A percentile compares a stretch with the other conserved stretches of the same genome.
Conservation (phyloP, 2,329 filamentous ascomycete species). For the Emericellopsis cladophorae region DNA sequence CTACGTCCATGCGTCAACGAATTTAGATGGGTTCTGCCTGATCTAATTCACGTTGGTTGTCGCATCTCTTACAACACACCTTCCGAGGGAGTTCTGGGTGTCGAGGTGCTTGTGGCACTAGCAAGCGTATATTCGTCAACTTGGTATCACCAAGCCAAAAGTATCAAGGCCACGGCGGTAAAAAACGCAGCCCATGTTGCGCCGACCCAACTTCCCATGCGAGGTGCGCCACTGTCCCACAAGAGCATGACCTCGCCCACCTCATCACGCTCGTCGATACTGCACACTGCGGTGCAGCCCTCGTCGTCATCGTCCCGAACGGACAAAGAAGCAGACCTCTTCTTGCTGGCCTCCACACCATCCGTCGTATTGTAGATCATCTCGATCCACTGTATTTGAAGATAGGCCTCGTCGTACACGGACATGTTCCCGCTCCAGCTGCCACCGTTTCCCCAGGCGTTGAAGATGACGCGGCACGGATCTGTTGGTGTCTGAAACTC, state of each 20-base stretch:
- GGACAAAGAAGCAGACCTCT: neutral
- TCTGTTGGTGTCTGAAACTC: constrained; percentile 42
- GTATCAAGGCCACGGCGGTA: neutral
- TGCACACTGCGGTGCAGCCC: constrained; percentile 16
- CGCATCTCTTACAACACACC: no score
- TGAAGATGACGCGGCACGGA: constrained; percentile 39
- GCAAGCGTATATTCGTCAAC: no score
- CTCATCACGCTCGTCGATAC: constrained; percentile 18
- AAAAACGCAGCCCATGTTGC: neutral
- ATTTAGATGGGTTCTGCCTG: no score
- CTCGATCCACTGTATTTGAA: constrained; percentile 52
- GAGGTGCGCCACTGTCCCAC: constrained; percentile 3
- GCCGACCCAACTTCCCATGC: constrained; percentile 1
- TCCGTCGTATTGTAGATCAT: constrained; percentile 38
- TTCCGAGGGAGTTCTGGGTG: no score
- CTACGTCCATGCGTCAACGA: no score
- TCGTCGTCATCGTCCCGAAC: constrained; percentile 4
- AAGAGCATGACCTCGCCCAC: neutral
- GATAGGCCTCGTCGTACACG: constrained; percentile 30
- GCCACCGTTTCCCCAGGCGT: constrained; percentile 49
- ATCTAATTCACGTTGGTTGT: no score
- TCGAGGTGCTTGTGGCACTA: no score
- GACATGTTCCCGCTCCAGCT: constrained; percentile 48
- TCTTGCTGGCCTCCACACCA: neutral
- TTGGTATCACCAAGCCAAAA: neutral